These are phyloP conservation scores for Saccharomycopsis fibuligera DNA, from an alignment of 805 yeast genomes.

Conservation along the genomic window DNA sequence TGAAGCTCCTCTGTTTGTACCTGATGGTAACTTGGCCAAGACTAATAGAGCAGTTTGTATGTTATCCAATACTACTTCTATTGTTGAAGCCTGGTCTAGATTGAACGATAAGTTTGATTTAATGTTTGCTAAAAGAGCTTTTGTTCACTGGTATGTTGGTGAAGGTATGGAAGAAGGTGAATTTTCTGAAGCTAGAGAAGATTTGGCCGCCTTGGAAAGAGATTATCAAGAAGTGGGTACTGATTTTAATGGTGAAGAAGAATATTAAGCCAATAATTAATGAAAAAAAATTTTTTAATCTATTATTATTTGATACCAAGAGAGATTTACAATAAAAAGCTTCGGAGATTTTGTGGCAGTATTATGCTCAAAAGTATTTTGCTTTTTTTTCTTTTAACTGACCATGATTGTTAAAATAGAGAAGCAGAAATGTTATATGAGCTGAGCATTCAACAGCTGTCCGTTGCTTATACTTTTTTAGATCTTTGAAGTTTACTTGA, in stretches of 20 bases:
- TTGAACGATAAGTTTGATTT: slow-evolving; percentile 94
- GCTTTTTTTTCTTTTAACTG: too few relatives aligned
- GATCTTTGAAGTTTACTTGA: too few relatives aligned
- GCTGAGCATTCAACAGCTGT: too few relatives aligned
- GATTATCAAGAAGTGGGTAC: slow-evolving; percentile 95
- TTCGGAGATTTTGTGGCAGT: too few relatives aligned
- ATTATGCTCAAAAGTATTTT: too few relatives aligned
- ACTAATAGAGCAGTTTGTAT: slow-evolving; percentile 96
- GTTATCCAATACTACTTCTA: slow-evolving; percentile 96
- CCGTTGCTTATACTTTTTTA: too few relatives aligned
- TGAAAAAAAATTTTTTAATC: too few relatives aligned
- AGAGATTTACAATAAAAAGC: too few relatives aligned
- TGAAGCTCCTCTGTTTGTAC: slow-evolving; percentile 91
- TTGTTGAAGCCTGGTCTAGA: slow-evolving; percentile 98
- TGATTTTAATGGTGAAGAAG: slow-evolving; percentile 79
- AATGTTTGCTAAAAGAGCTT: slow-evolving; percentile 98
- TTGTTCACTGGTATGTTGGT: slow-evolving; percentile 99
- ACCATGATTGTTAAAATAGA: too few relatives aligned
- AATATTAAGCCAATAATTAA: too few relatives aligned
- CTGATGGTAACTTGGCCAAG: slow-evolving; percentile 82
- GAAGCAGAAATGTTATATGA: too few relatives aligned
- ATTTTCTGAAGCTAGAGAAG: slow-evolving; percentile 97
- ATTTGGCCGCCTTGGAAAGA: slow-evolving; percentile 93
- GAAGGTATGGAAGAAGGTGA: slow-evolving; percentile 99
- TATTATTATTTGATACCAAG: too few relatives aligned